Base-by-base conservation (phyloP, 1,284 basidiomycete species). In the Acaromyces ingoldii region DNA sequence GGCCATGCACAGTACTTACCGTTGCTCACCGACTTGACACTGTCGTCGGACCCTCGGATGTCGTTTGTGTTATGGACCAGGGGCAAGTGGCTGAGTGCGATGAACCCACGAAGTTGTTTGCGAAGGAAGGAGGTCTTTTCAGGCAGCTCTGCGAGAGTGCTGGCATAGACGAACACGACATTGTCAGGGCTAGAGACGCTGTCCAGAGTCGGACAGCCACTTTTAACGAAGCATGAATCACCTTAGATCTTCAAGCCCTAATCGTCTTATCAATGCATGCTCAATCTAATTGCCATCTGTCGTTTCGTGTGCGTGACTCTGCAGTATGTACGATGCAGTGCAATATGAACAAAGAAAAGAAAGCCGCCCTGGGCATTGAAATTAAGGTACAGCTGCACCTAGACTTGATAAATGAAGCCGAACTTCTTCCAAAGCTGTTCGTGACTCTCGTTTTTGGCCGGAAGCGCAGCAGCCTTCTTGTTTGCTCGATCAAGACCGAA, bases 401-500 rank as follows among this genome's bases (percentile, higher is more conserved):
- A 40, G 21, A 40, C 7, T 40, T 40, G 38, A 40, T 40, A 40
- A 22, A 19, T 19, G 38, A 40, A 40, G 9, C 21, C 21, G 17
- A 19, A 25, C 17, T 40, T 19, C 38, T n/a, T n/a, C n/a, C n/a
- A n/a, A n/a, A n/a, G n/a, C n/a, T n/a, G n/a, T n/a, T n/a, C 38
- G 28, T 34, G 19, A n/a, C 17, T 40, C 28, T 7, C 38, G 21
- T 17, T 40, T 40, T 19, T 40, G 21, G 13, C 17, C 38, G 7
- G 28, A 7, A 13, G 21, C 9, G 17, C 21, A 7, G 9, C 38
- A 19, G 17, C 28, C 17, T 7, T 22, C 17, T n/a, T 25, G 57
- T 85, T 85, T 68, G 82, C 82, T 19, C 77, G 70, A 5, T 68
- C 70, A 80, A 85, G 82, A 74, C 78, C 78, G 26, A 74, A 72